phyloP scores from a whole-genome alignment of 2,329 filamentous ascomycete species.

The Aspergillus jensenii region DNA sequence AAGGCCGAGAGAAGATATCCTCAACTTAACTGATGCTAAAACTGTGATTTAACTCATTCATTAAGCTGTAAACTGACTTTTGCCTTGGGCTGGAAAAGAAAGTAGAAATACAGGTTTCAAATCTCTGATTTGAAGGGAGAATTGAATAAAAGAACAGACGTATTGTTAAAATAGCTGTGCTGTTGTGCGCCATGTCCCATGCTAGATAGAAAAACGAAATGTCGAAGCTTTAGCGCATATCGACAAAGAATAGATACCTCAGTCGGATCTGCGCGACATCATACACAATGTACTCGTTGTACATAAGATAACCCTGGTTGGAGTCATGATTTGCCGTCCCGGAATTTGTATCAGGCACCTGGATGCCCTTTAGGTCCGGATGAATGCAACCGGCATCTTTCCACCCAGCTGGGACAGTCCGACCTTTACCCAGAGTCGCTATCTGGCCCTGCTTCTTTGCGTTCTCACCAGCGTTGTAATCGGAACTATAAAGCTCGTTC shows the following conservation, averaged over 20 bases:
- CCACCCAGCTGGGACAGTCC: constrained; percentile 65
- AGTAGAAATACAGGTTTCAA: not conserved
- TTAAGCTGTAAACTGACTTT: not conserved
- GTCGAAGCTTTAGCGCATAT: constrained; percentile 29
- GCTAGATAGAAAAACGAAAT: not conserved
- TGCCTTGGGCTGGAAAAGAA: not conserved
- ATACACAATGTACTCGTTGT: constrained; percentile 53
- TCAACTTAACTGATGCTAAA: no score
- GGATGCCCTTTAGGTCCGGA: constrained; percentile 63
- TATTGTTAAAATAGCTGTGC: not conserved
- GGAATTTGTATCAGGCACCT: constrained; percentile 52
- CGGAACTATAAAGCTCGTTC: constrained; percentile 58
- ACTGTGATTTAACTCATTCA: not conserved
- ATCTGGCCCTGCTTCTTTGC: constrained; percentile 61
- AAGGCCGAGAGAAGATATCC: not conserved
- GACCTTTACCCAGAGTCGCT: constrained; percentile 71
- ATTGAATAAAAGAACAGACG: not conserved
- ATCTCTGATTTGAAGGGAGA: not conserved
- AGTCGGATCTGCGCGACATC: constrained; percentile 49
- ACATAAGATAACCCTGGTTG: constrained; percentile 18
- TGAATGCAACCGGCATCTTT: constrained; percentile 72
- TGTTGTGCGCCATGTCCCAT: not conserved
- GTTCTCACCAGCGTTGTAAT: constrained; percentile 63
- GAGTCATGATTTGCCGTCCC: not conserved
- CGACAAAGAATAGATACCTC: constrained; percentile 45